Conservation (phyloP, 1,284 basidiomycete genomes). For the Pisolithus thermaeus region DNA sequence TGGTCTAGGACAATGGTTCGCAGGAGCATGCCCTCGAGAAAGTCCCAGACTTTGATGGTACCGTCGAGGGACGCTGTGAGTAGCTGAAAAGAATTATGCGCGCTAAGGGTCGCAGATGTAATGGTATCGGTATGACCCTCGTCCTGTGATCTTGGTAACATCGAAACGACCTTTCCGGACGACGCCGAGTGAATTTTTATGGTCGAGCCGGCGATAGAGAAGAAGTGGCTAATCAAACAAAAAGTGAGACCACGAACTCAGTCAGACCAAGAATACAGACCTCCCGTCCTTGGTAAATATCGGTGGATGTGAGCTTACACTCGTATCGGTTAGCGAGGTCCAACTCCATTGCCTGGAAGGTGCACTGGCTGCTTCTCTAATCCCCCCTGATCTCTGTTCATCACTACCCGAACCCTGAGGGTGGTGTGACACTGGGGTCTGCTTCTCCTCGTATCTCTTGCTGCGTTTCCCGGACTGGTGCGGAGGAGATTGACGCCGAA, state of each 20-base stretch:
- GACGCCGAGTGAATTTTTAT: slow-evolving; percentile 79
- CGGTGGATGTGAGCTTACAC: slow-evolving; percentile 60
- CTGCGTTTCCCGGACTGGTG: slow-evolving; percentile 37
- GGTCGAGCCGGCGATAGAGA: slow-evolving; percentile 69
- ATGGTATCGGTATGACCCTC: slow-evolving; percentile 51
- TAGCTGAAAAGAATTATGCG: slow-evolving; percentile 85
- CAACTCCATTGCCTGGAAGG: slow-evolving; percentile 53
- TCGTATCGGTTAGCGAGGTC: slow-evolving; percentile 67
- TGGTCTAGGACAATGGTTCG: slow-evolving; percentile 67
- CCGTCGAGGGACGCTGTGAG: slow-evolving; percentile 86
- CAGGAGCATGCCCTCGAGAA: slow-evolving; percentile 78
- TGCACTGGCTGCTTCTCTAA: slow-evolving; percentile 11
- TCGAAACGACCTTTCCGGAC: slow-evolving; percentile 78
- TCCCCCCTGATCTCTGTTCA: slow-evolving; percentile 9
- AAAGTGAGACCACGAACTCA: slow-evolving; percentile 11
- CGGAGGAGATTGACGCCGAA: slow-evolving; percentile 14
- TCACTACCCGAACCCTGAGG: slow-evolving; percentile 8
- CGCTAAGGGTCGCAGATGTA: slow-evolving; percentile 76
- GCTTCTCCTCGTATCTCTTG: slow-evolving; percentile 22
- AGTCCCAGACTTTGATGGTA: slow-evolving; percentile 88
- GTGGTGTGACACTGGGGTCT: slow-evolving; percentile 8
- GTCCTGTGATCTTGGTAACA: slow-evolving; percentile 49
- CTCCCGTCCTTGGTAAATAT: slow-evolving; percentile 83
- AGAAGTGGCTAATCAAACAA: slow-evolving; percentile 68
- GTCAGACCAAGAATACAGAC: slow-evolving; percentile 40